Evolutionary conservation across 2,329 filamentous ascomycete species (phyloP).

Genomic region (Pseudogymnoascus sp.): DNA sequence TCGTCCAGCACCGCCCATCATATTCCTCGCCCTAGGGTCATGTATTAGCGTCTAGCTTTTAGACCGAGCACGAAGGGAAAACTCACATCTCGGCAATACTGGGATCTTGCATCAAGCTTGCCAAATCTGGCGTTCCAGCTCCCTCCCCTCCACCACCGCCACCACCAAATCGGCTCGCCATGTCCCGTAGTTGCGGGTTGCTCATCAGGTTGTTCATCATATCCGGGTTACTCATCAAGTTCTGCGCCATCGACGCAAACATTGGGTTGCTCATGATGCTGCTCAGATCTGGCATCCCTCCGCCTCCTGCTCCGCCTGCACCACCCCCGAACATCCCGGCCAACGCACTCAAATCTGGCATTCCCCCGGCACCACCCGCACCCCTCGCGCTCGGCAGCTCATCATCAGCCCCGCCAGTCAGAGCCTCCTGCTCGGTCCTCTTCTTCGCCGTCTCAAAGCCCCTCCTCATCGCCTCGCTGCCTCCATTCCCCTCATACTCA

Average conservation of each 20-base stretch:
- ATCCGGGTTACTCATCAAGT: constrained; percentile 92
- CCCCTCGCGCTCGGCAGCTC: constrained; percentile 44
- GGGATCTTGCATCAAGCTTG: constrained; percentile 82
- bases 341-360: constrained; percentile 63
- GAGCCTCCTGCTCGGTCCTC: constrained; percentile 71
- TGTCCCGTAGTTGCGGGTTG: constrained; percentile 80
- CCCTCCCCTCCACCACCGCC: constrained; percentile 42
- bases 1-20: constrained; percentile 52
- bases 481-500: constrained; percentile 85
- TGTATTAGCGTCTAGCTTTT: background rate
- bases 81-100: constrained; percentile 88
- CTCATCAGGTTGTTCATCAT: constrained; percentile 87
- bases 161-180: constrained; percentile 67
- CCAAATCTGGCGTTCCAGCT: constrained; percentile 80
- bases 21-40: constrained; percentile 50
- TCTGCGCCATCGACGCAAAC: constrained; percentile 96
- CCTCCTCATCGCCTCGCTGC: constrained; percentile 95
- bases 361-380: constrained; percentile 44
- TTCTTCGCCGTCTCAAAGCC: constrained; percentile 89
- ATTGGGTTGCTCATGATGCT: constrained; percentile 95
- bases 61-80: constrained; percentile 18
- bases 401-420: constrained; percentile 37
- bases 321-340: constrained; percentile 64
- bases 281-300: constrained; percentile 80
- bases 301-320: constrained; percentile 52